Evolutionary conservation across 2,329 filamentous ascomycete genomes (phyloP), one percentile per base, ranked within the genome.

Genomic region (Leptographium lundbergii): DNA sequence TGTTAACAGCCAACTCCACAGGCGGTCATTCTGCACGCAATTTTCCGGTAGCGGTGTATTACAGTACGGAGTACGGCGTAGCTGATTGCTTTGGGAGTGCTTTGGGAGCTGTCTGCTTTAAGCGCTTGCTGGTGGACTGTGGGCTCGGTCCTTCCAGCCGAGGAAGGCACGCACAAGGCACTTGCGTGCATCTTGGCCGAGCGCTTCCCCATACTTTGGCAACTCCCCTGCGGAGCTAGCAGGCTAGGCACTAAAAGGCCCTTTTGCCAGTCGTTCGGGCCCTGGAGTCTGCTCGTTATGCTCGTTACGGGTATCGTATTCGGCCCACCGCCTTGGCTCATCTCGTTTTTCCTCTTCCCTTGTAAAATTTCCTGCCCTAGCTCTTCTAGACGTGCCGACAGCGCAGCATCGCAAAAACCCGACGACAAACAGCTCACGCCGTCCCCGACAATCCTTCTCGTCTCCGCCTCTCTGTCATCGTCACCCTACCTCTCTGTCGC

Each of bases 401-500:
- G 53, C 59, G 59, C 57, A 61, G 59, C 57, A 57, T 54, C 48
- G 22, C 39, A 54, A 55, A 58, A 53, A 55, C 56, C 54, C 34
- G 32, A 45, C 36, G 24, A 24, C 54, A 45, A 54, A 24, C 54
- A 39, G 54, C 54, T 45, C 36, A 45, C 22, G 24, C 54, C 14
- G 6, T 45, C 19, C 11, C 22, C 4, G 22, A n/a, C 54, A 34
- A 27, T 29, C 36, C 13, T 25, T 27, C 50, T 19, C 50, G 27
- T 52, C 25, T 52, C 25, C n/a, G 24, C 10, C 36, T 27, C 36
- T 53, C 56, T n/a, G 24, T 22, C 56, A 57, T 6, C 42, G 2
- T 54, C 34, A 39, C 36, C 14, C 36, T 34, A 6, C 13, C 13
- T 36, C 9, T 22, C 17, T 34, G 22, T 22, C 52, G 1, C 32